Base-by-base conservation (phyloP, 1,284 basidiomycete species). In the Austroboletus olivaceoglutinosus region DNA sequence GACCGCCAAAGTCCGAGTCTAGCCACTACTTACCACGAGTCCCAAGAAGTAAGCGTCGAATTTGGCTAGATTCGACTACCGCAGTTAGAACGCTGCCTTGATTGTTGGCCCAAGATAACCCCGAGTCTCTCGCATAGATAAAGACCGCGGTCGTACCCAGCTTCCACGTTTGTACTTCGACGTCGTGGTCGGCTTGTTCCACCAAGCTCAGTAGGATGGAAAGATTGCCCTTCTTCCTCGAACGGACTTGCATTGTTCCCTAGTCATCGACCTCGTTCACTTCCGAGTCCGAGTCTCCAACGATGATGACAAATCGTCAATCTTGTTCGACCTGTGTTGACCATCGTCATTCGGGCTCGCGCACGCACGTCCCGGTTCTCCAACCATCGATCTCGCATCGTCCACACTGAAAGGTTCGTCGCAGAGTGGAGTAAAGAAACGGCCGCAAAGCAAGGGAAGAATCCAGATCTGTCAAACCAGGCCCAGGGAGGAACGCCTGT, bases 381-480 rank as follows among this genome's bases (percentile, higher is more conserved):
- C 39, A 8, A 23, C 22, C 21, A 22, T 48, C 33, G 25, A 34
- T n/a, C 37, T 53, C 41, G 5, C 34, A 22, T 49, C n/a, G 21
- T 50, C 43, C 5, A 12, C 43, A 50, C 47, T 41, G 36, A 6
- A 46, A 38, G 7, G 37, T 16, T 42, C 39, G 31, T 53, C 31
- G 37, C 48, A 43, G 22, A 15, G 18, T 9, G 22, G 10, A 25
- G 23, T 40, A 39, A 36, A 21, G 2, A 30, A 21, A 19, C 7
- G 27, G 36, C 46, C 47, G 27, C 50, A 42, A 11, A 15, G 21
- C 7, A 11, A 6, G 6, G 29, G 5, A 4, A 9, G 5, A 4
- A 9, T 34, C 48, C 45, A 29, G 42, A 49, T 41, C 43, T 8
- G 11, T 42, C 34, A 30, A 55, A 47, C 18, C 9, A 39, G 44